Evolutionary conservation across 1,284 basidiomycete species (phyloP).

Genomic region (Trametes pubescens): DNA sequence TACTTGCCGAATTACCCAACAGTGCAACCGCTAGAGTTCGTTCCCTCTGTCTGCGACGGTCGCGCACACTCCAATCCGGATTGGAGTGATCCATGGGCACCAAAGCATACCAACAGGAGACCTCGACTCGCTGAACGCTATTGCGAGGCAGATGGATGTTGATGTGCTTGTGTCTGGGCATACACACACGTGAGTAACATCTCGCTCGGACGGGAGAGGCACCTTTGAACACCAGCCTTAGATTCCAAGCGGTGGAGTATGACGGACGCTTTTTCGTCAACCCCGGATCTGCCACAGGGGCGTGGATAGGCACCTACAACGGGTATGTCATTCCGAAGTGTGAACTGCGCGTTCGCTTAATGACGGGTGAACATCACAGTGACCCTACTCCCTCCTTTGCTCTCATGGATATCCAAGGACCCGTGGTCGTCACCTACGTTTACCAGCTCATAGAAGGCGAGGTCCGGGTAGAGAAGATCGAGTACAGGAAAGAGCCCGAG

Average conservation of each 20-base stretch:
- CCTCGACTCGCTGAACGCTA: slow-evolving; percentile 84
- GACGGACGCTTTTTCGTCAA: slow-evolving; percentile 96
- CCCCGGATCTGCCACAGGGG: slow-evolving; percentile 94
- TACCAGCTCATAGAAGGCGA: slow-evolving; percentile 95
- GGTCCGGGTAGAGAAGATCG: slow-evolving; percentile 88
- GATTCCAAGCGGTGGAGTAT: slow-evolving; percentile 94
- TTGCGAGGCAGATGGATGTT: slow-evolving; percentile 96
- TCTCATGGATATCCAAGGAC: slow-evolving; percentile 94
- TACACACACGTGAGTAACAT: slow-evolving; percentile 83
- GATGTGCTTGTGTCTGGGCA: slow-evolving; percentile 95
- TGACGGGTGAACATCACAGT: slow-evolving; percentile 41
- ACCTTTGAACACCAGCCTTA: slow-evolving; percentile 39
- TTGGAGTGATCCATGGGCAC: slow-evolving; percentile 95
- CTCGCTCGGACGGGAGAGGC: not conserved
- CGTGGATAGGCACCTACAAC: slow-evolving; percentile 84
- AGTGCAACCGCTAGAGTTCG: slow-evolving; percentile 54
- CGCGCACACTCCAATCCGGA: slow-evolving; percentile 87
- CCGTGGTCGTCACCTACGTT: slow-evolving; percentile 94
- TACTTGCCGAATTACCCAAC: not conserved
- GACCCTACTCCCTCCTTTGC: slow-evolving; percentile 87
- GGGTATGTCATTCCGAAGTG: slow-evolving; percentile 53
- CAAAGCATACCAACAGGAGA: slow-evolving; percentile 95
- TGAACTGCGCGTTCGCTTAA: not conserved
- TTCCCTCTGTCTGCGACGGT: slow-evolving; percentile 89
- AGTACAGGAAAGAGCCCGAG: slow-evolving; percentile 77